Evolutionary conservation across 768 basidiomycete species (phyloP), one percentile per base, ranked within the genome.

Genomic region (Termitomyces heimii): DNA sequence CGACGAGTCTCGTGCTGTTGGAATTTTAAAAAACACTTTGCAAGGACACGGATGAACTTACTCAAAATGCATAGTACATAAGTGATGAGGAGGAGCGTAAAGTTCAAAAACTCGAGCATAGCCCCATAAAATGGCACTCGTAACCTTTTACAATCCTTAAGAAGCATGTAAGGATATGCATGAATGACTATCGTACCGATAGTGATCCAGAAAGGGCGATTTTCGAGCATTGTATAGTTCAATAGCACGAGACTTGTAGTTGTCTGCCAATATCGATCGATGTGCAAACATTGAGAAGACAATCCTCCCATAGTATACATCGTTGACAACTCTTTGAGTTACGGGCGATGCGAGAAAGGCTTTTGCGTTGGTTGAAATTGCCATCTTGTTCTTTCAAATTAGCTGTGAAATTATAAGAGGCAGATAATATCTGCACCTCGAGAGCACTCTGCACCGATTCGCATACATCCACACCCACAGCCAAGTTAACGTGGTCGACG

Each of bases 281-380:
- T 73, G 80, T 7, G 82, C 77, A 5, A 80, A 69, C 54, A 81
- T 71, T 10, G 85, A 82, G 60, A 88, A 88, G 16, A 89, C 78
- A 34, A 92, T 82, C 7, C 82, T 78, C n/a, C 89, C 96, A 3
- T 82, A 75, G 70, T 94, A 90, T 49, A 99, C 91, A 53, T 94
- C 89, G 62, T 87, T 86, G 35, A 98, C 83, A 28, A 97, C 86
- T 54, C 84, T 84, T 68, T 98, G 95, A 3, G 92, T 85, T 24
- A 97, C 79, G 0, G 92, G 85, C 0, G 88, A 83, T 1, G 92
- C 80, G 12, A 97, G 75, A 65, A 98, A 96, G 29, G 80, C 76
- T 68, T 96, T 98, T 4, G 93, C 82, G 53, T 84, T 76, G 0
- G 92, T 94, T 8, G 88, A 82, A 63, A 98, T 92, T 3, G 94